Evolutionary conservation across 768 basidiomycete species (phyloP), one percentile per base, ranked within the genome.

Genomic region (Pisolithus orientalis): DNA sequence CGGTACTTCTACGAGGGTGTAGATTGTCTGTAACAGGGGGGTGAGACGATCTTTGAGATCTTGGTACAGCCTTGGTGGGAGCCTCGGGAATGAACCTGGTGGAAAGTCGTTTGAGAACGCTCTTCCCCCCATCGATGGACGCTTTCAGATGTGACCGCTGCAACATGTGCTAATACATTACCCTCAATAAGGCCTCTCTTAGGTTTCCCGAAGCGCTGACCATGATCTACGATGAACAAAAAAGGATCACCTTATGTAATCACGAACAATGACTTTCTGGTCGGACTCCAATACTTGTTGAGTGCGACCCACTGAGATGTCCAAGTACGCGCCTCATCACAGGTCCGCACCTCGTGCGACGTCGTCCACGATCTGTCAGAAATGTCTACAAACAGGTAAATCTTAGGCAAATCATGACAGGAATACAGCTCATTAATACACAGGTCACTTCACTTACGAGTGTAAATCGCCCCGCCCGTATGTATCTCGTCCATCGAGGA

Each of bases 401-500:
- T 31, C 37, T 21, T 51, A 14, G 16, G 6, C 17, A 13, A 9
- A 34, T 21, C n/a, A 29, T 2, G 14, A 13, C 13, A 5, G 34
- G 31, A 8, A 27, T 40, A 8, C n/a, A 24, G 3, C 25, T 37
- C 17, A n/a, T 17, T 21, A 21, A 49, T 43, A 13, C 51, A 37
- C 62, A 84, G 94, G 93, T 0, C 94, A 96, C 68, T 94, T 85
- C 65, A 96, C 84, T 11, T 97, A 85, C 63, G 81, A 96, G 71
- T 97, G 94, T 79, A 91, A 90, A 69, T 76, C 78, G 16, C 60
- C 79, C 21, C 78, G 87, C 2, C 89, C 91, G 25, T 97, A 96
- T 65, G 75, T 91, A 39, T 82, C 90, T 10, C 79, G 94, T n/a
- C 94, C 94, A 2, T 93, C 91, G 34, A 80, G 93, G 39, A 90